phyloP scores from a whole-genome alignment of 148 eudicot species.

The Silene uniflora region DNA sequence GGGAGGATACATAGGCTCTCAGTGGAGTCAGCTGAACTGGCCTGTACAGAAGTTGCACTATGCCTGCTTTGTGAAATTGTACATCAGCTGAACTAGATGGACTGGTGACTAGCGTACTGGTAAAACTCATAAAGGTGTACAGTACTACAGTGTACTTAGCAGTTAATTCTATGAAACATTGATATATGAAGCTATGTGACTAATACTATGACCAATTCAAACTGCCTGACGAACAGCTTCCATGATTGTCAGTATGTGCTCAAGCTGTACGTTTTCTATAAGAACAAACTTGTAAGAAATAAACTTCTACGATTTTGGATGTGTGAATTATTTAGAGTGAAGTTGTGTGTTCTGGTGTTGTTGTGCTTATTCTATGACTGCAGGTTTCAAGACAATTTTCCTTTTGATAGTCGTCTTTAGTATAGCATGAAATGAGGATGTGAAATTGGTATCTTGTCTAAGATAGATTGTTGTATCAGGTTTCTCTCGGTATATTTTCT shows the following conservation, averaged over 20 bases:
- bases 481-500: conserved; percentile 15
- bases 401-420: background rate
- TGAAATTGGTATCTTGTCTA: background rate
- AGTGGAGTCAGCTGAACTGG: background rate
- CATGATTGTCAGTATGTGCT: background rate
- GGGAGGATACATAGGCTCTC: background rate
- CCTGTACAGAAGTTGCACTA: no score
- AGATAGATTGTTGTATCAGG: conserved; percentile 6
- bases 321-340: background rate
- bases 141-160: no score
- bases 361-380: background rate
- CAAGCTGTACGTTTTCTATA: background rate
- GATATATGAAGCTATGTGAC: no score
- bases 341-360: background rate
- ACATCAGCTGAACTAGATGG: background rate
- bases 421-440: background rate
- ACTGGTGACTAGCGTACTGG: background rate
- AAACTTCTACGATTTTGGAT: background rate
- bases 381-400: conserved; percentile 13
- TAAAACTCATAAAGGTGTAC: no score
- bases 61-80: background rate
- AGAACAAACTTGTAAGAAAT: background rate
- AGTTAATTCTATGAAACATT: no score
- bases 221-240: background rate
- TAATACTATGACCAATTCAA: background rate